Base-by-base conservation (phyloP, 768 basidiomycete genomes). In the Pilatotrama ljubarskyi region DNA sequence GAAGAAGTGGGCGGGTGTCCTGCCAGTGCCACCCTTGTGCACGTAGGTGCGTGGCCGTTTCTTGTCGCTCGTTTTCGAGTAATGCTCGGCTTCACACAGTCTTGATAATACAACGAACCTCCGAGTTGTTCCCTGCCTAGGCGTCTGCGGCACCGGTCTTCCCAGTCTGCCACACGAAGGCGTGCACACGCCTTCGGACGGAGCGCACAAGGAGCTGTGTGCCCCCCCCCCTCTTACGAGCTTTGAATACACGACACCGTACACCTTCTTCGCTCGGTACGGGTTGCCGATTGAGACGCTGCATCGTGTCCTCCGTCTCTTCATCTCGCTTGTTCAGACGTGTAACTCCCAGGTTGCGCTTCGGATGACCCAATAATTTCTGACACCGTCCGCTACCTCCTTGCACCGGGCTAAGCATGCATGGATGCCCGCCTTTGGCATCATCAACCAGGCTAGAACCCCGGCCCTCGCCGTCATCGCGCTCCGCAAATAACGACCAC, bases 221-320 rank as follows among this genome's bases (percentile, higher is more conserved):
- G 22, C 13, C 35, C 20, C 51, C 25, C 24, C 41, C 51, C 38
- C 49, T 61, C 42, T 51, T 35, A 61, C 60, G 37, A 55, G 60
- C 60, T 44, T 56, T 18, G 32, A 22, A 51, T 41, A 35, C 51
- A 54, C 58, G 51, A 44, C 37, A 24, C 11, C 10, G 26, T 15
- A 7, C 29, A 18, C 29, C 1, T 4, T 5, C 29, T 40, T n/a
- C 41, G 26, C 14, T 36, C 59, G 53, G 58, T 6, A 24, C 46
- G 58, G 18, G 11, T 11, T 15, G 32, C 53, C 49, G 18, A 32
- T 7, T 8, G 6, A 20, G 29, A 29, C 42, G 18, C 38, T 24
- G 51, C 50, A 17, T 32, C 29, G 17, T 49, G 29, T 9, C 9
- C 44, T 9, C 22, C 22, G 5, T 46, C 24, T 25, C 13, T 46